phyloP scores from a whole-genome alignment of 805 yeast genomes.

The Yueomyces sinensis region DNA sequence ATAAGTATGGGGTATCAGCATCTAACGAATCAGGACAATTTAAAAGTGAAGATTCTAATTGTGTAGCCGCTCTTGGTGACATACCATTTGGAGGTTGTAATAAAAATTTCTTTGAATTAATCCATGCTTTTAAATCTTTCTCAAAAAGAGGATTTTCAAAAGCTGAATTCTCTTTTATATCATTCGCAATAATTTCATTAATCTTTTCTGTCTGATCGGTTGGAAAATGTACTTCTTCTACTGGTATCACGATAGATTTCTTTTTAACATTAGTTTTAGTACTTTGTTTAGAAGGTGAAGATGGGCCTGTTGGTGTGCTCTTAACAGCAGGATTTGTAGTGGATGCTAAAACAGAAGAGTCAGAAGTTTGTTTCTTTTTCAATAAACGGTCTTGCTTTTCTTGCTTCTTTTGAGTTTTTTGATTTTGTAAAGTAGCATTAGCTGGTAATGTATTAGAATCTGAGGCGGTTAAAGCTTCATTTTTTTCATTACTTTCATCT shows the following conservation, averaged over 20 bases:
- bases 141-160: slow-evolving; percentile 18
- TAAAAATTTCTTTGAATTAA: slow-evolving; percentile 16
- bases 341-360: background rate
- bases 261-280: background rate
- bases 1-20: slow-evolving; percentile 58
- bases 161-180: slow-evolving; percentile 13
- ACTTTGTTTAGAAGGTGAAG: background rate
- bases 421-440: slow-evolving; percentile 4
- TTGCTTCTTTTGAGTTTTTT: background rate
- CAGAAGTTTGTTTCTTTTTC: background rate
- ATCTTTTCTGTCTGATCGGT: slow-evolving; percentile 18
- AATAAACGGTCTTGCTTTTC: background rate
- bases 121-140: slow-evolving; percentile 20
- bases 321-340: background rate
- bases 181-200: slow-evolving; percentile 14
- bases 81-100: slow-evolving; percentile 20
- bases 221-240: slow-evolving; percentile 14
- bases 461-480: slow-evolving; percentile 1
- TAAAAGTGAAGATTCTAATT: slow-evolving; percentile 62
- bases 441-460: slow-evolving; percentile 7
- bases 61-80: slow-evolving; percentile 17
- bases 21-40: slow-evolving; percentile 92
- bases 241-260: background rate
- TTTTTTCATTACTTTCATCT: slow-evolving; percentile 14
- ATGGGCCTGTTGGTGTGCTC: background rate